Conservation (phyloP, 2,329 filamentous ascomycete species). For the Claviceps cyperi region DNA sequence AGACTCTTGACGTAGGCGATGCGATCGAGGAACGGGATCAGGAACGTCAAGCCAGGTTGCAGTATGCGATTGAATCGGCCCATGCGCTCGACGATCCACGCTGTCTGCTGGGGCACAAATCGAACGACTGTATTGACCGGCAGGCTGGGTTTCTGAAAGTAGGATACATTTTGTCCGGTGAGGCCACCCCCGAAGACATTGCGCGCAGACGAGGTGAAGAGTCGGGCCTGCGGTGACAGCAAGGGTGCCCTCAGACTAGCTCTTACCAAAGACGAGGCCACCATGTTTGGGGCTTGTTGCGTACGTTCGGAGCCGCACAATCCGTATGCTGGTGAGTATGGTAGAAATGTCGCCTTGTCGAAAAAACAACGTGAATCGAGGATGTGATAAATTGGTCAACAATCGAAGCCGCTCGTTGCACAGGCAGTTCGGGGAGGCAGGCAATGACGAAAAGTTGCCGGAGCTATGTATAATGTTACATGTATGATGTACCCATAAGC, state of each 20-base stretch:
- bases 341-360: neutral
- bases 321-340: slow-evolving; percentile 1
- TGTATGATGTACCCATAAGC: no score
- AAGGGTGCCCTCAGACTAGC: slow-evolving; percentile 6
- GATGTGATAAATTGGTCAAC: neutral
- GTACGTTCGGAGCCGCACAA: slow-evolving; percentile 7
- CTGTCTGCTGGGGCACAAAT: slow-evolving; percentile 98
- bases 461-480: neutral
- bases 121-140: slow-evolving; percentile 90
- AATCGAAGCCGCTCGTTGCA: no score
- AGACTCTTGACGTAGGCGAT: slow-evolving; percentile 97
- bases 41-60: slow-evolving; percentile 75
- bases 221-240: slow-evolving; percentile 9
- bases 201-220: slow-evolving; percentile 18
- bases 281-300: slow-evolving; percentile 4
- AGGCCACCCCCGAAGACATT: slow-evolving; percentile 19
- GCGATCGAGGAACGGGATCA: slow-evolving; percentile 82
- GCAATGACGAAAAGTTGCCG: neutral
- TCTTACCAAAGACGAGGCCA: slow-evolving; percentile 4
- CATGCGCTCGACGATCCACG: slow-evolving; percentile 99
- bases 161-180: slow-evolving; percentile 40
- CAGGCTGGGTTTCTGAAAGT: slow-evolving; percentile 61
- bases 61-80: slow-evolving; percentile 91
- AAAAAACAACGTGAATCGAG: neutral
- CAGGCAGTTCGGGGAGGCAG: no score